Evolutionary conservation across 2,329 filamentous ascomycete species (phyloP), one percentile per base, ranked within the genome.

Genomic region (Tetracladium maxilliforme): DNA sequence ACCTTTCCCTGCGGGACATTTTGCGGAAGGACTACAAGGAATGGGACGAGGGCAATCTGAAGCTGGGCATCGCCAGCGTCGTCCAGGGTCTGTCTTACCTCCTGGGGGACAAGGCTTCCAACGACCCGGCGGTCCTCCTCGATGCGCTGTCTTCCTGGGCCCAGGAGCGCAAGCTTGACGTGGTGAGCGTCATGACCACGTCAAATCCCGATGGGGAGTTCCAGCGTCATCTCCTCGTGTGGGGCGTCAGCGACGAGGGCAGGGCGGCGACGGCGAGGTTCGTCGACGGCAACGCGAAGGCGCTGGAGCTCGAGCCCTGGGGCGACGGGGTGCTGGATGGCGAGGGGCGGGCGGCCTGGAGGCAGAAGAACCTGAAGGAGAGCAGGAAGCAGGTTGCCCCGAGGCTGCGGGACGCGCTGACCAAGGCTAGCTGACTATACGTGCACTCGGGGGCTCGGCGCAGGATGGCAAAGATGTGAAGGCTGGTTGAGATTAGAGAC

Each of bases 11-110:
- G 35, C 52, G 62, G 13, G 80, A 86, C 37, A 63, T 86, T 19
- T 49, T 87, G 26, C 61, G 77, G 34, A 87, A 87, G 47, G 81
- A 92, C 50, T 92, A 86, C 51, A 92, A 92, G 52, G 63, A 79
- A 42, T 90, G 80, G 80, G 52, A 51, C 8, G 67, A 70, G 28
- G 52, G 53, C 8, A 52, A 48, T 1, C 42, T 70, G 19, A 57
- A 51, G 11, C 57, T 87, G 5, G 80, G 80, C n/a, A 69, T 81
- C 27, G 68, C 69, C 38, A 67, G 67, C 21, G 58, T 75, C 4
- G 68, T 78, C 4, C 70, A 70, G 35, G 51, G 62, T n/a, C 48
- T 86, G 6, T 48, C 51, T 5, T 79, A 71, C 33, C 47, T 86
- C 19, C 43, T 68, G 8, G 39, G 47, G 10, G 68, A 69, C 36